Conservation (phyloP, 495 filamentous ascomycete genomes). For the Aspergillus heteromorphus region DNA sequence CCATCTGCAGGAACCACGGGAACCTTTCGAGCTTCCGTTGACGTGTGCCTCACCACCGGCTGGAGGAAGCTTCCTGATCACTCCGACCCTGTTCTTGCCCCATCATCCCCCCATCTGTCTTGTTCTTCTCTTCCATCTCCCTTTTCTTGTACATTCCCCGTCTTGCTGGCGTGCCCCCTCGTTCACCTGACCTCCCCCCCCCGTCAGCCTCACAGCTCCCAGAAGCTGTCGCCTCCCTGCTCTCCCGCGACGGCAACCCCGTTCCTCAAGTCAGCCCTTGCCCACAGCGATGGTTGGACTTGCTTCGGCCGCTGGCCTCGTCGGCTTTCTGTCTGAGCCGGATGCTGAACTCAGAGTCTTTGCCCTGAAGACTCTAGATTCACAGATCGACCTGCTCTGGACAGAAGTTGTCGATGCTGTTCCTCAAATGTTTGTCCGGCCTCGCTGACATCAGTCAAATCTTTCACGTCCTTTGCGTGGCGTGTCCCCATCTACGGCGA, state of each 20-base stretch:
- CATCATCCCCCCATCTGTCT: constrained; percentile 22
- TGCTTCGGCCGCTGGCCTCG: constrained; percentile 86
- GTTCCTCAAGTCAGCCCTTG: constrained; percentile 12
- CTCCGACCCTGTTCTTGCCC: constrained; percentile 27
- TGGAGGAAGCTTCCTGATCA: constrained; percentile 29
- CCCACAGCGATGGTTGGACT: constrained; percentile 73
- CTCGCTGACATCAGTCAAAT: background rate
- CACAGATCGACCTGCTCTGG: constrained; percentile 94
- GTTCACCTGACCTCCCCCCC: constrained; percentile 8
- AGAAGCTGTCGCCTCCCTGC: constrained; percentile 37
- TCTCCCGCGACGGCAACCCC: constrained; percentile 21
- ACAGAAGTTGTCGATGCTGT: constrained; percentile 90
- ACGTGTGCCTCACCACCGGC: constrained; percentile 37
- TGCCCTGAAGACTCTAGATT: constrained; percentile 88
- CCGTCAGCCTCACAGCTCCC: constrained; percentile 25
- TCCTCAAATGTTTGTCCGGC: constrained; percentile 75
- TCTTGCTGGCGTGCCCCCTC: constrained; percentile 11
- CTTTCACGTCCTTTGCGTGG: background rate
- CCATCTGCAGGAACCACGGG: constrained; percentile 20
- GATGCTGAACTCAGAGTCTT: constrained; percentile 90
- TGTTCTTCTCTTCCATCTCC: constrained; percentile 12
- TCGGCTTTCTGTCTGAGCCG: constrained; percentile 92
- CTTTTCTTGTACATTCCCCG: constrained; percentile 12
- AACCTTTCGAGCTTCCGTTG: constrained; percentile 29
- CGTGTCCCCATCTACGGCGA: background rate